Evolutionary conservation across 192 early-diverging fungal genomes (phyloP).

Genomic region (Coemansia sp.): DNA sequence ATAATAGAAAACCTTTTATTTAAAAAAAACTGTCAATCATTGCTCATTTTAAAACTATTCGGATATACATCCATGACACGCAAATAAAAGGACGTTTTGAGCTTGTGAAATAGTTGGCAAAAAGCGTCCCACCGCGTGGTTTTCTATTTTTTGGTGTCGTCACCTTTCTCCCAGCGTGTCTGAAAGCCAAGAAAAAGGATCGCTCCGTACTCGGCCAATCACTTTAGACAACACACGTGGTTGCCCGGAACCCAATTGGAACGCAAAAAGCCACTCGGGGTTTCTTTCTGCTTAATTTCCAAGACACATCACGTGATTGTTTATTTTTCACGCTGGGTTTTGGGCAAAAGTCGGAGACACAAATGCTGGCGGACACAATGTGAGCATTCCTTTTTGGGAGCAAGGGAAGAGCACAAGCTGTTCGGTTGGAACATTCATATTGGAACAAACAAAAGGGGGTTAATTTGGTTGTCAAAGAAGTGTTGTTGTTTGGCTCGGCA

Average conservation of each 20-base stretch:
- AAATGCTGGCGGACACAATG: background rate
- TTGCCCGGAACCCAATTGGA: background rate
- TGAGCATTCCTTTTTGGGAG: background rate
- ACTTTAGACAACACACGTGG: background rate
- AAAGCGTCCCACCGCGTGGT: too few relatives aligned
- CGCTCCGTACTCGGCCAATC: background rate
- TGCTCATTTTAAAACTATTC: too few relatives aligned
- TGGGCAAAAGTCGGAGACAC: background rate
- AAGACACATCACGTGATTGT: background rate
- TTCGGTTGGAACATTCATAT: background rate
- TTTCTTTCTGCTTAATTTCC: constrained; percentile 6
- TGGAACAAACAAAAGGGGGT: background rate
- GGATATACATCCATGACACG: too few relatives aligned
- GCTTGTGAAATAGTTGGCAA: too few relatives aligned
- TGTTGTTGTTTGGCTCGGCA: too few relatives aligned
- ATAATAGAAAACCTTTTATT: background rate
- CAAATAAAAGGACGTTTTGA: too few relatives aligned
- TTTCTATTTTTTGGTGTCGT: background rate
- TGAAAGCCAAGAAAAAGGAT: background rate
- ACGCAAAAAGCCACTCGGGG: background rate
- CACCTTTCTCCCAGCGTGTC: background rate
- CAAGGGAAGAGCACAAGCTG: background rate
- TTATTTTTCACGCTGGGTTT: background rate
- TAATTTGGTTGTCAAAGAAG: too few relatives aligned
- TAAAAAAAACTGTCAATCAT: constrained; percentile 1